Evolutionary conservation across 305 asterid genomes (phyloP).

Genomic region (Rubia balearica): DNA sequence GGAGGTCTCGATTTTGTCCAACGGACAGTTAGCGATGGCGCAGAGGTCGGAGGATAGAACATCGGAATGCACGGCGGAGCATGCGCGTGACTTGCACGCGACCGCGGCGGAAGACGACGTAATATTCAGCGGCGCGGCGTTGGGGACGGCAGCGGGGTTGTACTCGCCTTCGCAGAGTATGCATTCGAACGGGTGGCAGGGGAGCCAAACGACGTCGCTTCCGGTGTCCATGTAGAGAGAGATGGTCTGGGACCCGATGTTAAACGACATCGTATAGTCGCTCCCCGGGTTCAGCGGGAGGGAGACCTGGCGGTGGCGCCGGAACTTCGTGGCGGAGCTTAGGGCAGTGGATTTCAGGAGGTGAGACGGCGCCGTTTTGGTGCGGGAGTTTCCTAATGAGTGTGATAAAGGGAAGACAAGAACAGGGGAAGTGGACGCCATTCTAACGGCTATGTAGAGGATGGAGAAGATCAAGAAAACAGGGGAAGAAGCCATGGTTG

Average conservation of each 20-base stretch:
- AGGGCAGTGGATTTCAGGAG: constrained; percentile 68
- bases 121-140: constrained; percentile 59
- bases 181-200: constrained; percentile 81
- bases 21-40: constrained; percentile 68
- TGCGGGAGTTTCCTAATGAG: constrained; percentile 37
- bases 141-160: constrained; percentile 43
- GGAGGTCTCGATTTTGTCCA: constrained; percentile 55
- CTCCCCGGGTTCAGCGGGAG: constrained; percentile 78
- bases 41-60: constrained; percentile 73
- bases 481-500: constrained; percentile 46
- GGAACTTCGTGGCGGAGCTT: constrained; percentile 60
- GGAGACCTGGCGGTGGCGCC: constrained; percentile 58
- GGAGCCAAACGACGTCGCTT: constrained; percentile 92
- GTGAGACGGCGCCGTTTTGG: constrained; percentile 37
- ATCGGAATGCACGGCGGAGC: constrained; percentile 67
- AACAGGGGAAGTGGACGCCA: constrained; percentile 10
- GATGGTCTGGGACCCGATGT: constrained; percentile 52
- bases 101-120: constrained; percentile 45
- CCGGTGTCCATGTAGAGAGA: constrained; percentile 94
- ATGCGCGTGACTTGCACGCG: constrained; percentile 60
- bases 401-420: constrained; percentile 54
- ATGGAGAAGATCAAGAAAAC: constrained; percentile 25
- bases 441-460: constrained; percentile 11
- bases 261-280: constrained; percentile 72
- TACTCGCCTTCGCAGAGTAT: constrained; percentile 82